A percentile compares a stretch with the other conserved stretches of the same genome.
Evolutionary conservation across 345 rosid genomes (phyloP).

Genomic region (Gossypium anomalum): DNA sequence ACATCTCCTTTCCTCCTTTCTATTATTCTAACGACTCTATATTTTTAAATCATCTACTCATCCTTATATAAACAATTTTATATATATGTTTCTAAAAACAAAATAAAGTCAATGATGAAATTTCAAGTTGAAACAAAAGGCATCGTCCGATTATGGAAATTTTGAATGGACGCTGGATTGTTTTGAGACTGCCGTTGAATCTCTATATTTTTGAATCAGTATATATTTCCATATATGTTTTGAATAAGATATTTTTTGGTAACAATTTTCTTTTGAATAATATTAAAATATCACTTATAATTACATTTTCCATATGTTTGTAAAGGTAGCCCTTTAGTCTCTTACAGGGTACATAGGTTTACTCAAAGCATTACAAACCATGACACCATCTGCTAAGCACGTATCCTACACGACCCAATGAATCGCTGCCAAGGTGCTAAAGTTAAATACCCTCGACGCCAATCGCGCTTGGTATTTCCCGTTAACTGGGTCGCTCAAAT

Average conservation of each 20-base stretch:
- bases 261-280: no score
- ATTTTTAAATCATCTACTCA: no score
- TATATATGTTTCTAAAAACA: neutral
- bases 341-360: neutral
- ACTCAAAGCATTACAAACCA: neutral
- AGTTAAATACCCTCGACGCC: neutral
- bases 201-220: neutral
- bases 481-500: neutral
- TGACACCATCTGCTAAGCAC: neutral
- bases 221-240: neutral
- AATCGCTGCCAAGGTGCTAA: neutral
- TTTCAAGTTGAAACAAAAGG: neutral
- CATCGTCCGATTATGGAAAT: neutral
- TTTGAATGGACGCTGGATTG: neutral
- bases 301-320: no score
- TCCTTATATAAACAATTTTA: no score
- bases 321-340: neutral
- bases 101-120: neutral
- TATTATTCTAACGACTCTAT: no score
- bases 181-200: neutral
- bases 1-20: no score
- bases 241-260: no score
- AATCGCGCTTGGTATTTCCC: neutral
- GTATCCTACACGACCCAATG: constrained; percentile 14
- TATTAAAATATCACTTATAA: no score